Percentiles rank a stretch among this genome's conserved stretches.
phyloP scores from a whole-genome alignment of 2,329 filamentous ascomycete genomes.

The Talaromyces islandicus region DNA sequence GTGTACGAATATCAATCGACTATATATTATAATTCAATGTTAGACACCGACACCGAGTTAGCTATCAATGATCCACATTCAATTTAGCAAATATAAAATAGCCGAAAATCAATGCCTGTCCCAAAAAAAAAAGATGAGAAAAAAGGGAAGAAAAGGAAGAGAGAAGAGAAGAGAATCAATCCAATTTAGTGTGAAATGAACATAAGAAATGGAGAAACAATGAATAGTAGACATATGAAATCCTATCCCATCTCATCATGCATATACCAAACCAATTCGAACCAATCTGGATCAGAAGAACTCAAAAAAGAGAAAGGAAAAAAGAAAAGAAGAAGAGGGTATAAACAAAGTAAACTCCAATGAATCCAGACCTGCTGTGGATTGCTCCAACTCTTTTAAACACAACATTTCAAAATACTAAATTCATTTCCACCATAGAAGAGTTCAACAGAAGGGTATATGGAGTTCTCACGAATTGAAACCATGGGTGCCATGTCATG shows the following conservation, averaged over 20 bases:
- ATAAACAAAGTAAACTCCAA: constrained; percentile 1
- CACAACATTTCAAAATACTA: neutral
- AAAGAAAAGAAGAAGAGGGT: neutral
- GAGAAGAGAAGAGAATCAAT: neutral
- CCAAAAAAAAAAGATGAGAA: neutral
- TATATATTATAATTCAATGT: neutral
- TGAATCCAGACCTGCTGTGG: neutral
- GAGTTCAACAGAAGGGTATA: neutral
- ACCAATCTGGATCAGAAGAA: neutral
- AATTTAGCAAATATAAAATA: neutral
- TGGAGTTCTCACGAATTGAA: neutral
- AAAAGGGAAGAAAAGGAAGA: no score
- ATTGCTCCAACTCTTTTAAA: constrained; percentile 2
- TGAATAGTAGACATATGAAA: neutral
- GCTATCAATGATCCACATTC: neutral
- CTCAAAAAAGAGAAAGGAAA: neutral
- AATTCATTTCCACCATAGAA: neutral
- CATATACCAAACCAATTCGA: neutral
- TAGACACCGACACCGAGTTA: no score
- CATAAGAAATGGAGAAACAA: neutral
- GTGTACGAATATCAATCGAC: no score
- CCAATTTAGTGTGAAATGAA: neutral
- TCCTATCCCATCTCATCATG: neutral
- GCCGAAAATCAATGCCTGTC: neutral
- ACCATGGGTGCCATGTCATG: neutral